A percentile compares a stretch with the other conserved stretches of the same genome.
phyloP scores from a whole-genome alignment of 192 early-diverging fungal species.

The Coemansia sp. region DNA sequence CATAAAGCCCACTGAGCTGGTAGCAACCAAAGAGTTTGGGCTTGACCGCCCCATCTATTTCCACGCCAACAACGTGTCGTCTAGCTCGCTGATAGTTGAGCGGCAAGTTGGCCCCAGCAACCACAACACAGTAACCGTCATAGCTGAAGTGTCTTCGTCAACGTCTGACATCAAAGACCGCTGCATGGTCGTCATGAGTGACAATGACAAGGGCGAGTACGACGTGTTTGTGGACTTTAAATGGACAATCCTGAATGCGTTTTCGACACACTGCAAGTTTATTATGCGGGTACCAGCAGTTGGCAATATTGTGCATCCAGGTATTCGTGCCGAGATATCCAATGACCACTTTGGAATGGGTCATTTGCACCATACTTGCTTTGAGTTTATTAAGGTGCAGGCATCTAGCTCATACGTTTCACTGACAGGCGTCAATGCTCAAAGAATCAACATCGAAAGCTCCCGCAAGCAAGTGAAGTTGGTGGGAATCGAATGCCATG shows the following conservation, averaged over 20 bases:
- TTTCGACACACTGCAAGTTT: conserved; percentile 17
- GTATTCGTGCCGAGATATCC: conserved; percentile 15
- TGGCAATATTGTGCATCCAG: conserved; percentile 16
- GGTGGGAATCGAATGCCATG: too few species aligned
- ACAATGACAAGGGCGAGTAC: conserved; percentile 27
- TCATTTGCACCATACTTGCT: conserved; percentile 18
- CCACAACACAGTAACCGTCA: conserved; percentile 14
- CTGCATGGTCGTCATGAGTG: conserved; percentile 7
- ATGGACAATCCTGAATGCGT: conserved; percentile 24
- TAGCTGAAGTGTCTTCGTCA: conserved; percentile 15
- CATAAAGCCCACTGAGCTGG: conserved; percentile 22
- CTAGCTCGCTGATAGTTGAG: conserved; percentile 21
- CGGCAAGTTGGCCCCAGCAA: conserved; percentile 18
- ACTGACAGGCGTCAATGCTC: neutral
- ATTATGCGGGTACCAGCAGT: conserved; percentile 16
- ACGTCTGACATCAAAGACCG: conserved; percentile 12
- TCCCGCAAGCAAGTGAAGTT: too few species aligned
- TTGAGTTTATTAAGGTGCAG: conserved; percentile 11
- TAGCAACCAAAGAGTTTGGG: conserved; percentile 20
- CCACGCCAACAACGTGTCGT: conserved; percentile 12
- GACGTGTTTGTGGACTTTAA: conserved; percentile 28
- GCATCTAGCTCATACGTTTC: conserved; percentile 19
- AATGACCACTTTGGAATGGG: conserved; percentile 19
- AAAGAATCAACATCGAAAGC: neutral
- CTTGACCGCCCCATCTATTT: conserved; percentile 33